Conservation (phyloP, 2,329 filamentous ascomycete genomes). For the Cladophialophora psammophila region DNA sequence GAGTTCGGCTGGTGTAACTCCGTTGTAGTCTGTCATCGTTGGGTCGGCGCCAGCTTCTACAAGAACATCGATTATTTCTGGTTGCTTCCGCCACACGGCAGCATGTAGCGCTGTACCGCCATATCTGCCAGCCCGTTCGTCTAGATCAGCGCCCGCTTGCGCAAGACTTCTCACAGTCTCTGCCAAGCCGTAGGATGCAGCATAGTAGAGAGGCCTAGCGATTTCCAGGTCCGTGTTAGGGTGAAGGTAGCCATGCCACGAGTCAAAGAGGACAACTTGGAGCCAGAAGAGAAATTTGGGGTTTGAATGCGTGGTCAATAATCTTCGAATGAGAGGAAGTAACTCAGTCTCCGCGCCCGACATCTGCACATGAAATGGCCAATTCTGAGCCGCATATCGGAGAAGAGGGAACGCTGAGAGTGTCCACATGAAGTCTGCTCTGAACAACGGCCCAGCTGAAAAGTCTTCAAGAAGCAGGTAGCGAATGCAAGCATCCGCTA, state of each 20-base stretch:
- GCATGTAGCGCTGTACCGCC: slow-evolving; percentile 34
- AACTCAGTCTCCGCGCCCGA: slow-evolving; percentile 28
- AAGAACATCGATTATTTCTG: slow-evolving; percentile 26
- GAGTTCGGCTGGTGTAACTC: slow-evolving; percentile 22
- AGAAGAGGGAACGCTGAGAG: slow-evolving; percentile 25
- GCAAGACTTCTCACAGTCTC: slow-evolving; percentile 31
- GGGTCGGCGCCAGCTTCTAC: slow-evolving; percentile 30
- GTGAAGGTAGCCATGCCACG: slow-evolving; percentile 26
- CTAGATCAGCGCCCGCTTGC: slow-evolving; percentile 18
- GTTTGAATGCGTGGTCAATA: slow-evolving; percentile 25
- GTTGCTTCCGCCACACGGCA: slow-evolving; percentile 29
- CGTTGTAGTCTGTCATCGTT: slow-evolving; percentile 30
- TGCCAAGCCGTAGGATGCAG: slow-evolving; percentile 30
- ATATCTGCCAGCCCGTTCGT: slow-evolving; percentile 30
- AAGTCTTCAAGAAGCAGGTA: slow-evolving; percentile 34
- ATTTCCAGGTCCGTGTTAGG: slow-evolving; percentile 16
- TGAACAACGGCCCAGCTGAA: slow-evolving; percentile 19
- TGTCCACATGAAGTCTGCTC: slow-evolving; percentile 11
- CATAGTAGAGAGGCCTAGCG: slow-evolving; percentile 31
- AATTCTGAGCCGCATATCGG: slow-evolving; percentile 31
- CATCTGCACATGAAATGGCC: slow-evolving; percentile 27
- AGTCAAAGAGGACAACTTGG: slow-evolving; percentile 33
- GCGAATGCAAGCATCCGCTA: slow-evolving; percentile 29
- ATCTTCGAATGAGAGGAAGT: slow-evolving; percentile 28
- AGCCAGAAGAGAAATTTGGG: slow-evolving; percentile 34